These are phyloP conservation scores for Fraxinus latifolia DNA, from an alignment of 305 asterid species.

Conservation along the genomic window DNA sequence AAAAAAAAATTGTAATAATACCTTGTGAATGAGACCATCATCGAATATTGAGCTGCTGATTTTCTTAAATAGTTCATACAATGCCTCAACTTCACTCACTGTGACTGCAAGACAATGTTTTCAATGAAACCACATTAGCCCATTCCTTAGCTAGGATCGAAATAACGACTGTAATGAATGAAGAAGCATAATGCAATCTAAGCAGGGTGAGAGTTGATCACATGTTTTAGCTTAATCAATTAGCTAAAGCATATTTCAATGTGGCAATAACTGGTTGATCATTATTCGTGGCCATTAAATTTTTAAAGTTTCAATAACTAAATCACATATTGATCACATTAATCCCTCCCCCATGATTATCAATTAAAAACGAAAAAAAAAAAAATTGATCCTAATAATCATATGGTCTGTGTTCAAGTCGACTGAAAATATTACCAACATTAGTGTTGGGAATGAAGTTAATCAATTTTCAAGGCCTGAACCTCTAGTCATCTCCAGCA, in stretches of 20 bases:
- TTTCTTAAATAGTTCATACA: constrained; percentile 64
- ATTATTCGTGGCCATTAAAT: too few species aligned
- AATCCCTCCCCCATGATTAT: too few species aligned
- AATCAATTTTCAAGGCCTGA: too few species aligned
- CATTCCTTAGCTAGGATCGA: not conserved
- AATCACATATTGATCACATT: too few species aligned
- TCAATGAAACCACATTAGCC: not conserved
- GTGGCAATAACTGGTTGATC: too few species aligned
- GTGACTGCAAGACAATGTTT: constrained; percentile 48
- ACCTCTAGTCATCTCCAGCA: too few species aligned
- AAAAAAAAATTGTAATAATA: not conserved
- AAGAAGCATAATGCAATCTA: not conserved
- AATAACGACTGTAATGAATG: not conserved
- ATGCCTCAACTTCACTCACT: constrained; percentile 84
- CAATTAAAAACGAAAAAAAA: too few species aligned
- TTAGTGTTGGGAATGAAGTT: too few species aligned
- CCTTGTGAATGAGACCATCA: constrained; percentile 93
- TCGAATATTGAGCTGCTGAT: constrained; percentile 70
- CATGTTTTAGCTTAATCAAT: not conserved
- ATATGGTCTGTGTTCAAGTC: too few species aligned
- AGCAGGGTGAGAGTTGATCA: too few species aligned
- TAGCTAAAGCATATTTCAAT: not conserved
- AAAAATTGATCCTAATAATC: not conserved
- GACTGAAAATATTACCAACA: too few species aligned
- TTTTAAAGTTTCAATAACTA: too few species aligned